phyloP scores from a whole-genome alignment of 2,329 filamentous ascomycete species.

The Penicillium sp. region DNA sequence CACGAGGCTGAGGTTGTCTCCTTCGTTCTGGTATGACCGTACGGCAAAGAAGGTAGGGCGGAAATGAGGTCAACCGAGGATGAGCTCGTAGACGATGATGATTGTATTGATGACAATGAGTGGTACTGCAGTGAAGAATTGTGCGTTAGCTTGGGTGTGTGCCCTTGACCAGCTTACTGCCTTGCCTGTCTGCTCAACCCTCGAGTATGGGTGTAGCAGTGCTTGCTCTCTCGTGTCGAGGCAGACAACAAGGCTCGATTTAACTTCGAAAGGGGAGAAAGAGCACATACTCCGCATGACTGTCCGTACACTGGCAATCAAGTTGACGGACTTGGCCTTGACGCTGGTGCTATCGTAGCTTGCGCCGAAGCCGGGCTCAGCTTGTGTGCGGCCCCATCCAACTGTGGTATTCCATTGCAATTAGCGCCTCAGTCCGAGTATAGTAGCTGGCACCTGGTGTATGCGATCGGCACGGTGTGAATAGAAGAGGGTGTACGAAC shows the following conservation, averaged over 20 bases:
- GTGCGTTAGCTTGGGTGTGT: slow-evolving; percentile 10
- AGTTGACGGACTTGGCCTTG: slow-evolving; percentile 82
- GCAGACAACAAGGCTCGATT: not conserved
- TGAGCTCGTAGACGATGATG: slow-evolving; percentile 79
- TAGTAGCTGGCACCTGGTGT: not conserved
- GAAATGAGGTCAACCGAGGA: slow-evolving; percentile 61
- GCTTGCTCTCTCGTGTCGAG: not conserved
- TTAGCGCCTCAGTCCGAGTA: slow-evolving; percentile 2
- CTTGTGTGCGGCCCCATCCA: slow-evolving; percentile 68
- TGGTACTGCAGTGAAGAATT: slow-evolving; percentile 61
- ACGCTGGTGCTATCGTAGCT: slow-evolving; percentile 72
- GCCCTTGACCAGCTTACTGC: not conserved
- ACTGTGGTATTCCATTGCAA: slow-evolving; percentile 54
- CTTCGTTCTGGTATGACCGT: not conserved
- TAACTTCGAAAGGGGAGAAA: too few species aligned
- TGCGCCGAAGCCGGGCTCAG: slow-evolving; percentile 76
- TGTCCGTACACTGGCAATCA: slow-evolving; percentile 87
- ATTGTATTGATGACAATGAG: slow-evolving; percentile 80
- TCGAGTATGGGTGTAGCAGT: not conserved
- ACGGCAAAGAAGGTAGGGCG: not conserved
- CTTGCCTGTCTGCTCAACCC: not conserved
- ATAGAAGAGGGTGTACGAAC: slow-evolving; percentile 42
- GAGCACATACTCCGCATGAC: slow-evolving; percentile 80
- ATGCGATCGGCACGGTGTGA: not conserved
- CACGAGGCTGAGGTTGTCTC: not conserved